Conservation (phyloP, 2,329 filamentous ascomycete genomes). For the Nemania sp. region DNA sequence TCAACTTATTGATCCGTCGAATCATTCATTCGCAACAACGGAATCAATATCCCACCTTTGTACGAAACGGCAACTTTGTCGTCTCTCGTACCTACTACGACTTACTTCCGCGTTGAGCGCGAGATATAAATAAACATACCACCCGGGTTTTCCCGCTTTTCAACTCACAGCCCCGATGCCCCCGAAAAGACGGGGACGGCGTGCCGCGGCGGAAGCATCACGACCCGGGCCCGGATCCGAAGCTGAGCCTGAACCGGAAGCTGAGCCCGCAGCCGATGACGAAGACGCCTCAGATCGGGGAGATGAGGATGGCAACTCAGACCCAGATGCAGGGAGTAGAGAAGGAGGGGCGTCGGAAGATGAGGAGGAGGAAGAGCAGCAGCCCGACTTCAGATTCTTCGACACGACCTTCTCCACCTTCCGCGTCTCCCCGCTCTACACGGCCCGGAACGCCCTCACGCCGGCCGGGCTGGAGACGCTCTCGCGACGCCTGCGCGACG, state of each 20-base stretch:
- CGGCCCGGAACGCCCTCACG: constrained; percentile 49
- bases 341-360: too few species aligned
- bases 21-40: too few species aligned
- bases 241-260: constrained; percentile 8
- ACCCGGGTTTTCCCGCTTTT: too few species aligned
- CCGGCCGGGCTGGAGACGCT: constrained; percentile 48
- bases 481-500: constrained; percentile 56
- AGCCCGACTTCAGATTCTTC: constrained; percentile 50
- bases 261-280: constrained; percentile 8
- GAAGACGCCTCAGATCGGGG: constrained; percentile 3
- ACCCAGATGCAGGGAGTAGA: background rate
- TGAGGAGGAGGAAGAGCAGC: background rate
- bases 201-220: constrained; percentile 20
- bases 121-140: too few species aligned
- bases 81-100: too few species aligned
- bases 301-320: background rate
- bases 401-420: constrained; percentile 63
- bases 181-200: constrained; percentile 31
- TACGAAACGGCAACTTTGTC: too few species aligned
- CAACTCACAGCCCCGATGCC: constrained; percentile 30
- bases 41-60: too few species aligned
- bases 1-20: too few species aligned
- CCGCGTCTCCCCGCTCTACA: constrained; percentile 58
- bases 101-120: too few species aligned
- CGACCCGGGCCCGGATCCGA: constrained; percentile 11